Conservation (phyloP, 352 stramenopile genomes). For the Pythium phragmitis region DNA sequence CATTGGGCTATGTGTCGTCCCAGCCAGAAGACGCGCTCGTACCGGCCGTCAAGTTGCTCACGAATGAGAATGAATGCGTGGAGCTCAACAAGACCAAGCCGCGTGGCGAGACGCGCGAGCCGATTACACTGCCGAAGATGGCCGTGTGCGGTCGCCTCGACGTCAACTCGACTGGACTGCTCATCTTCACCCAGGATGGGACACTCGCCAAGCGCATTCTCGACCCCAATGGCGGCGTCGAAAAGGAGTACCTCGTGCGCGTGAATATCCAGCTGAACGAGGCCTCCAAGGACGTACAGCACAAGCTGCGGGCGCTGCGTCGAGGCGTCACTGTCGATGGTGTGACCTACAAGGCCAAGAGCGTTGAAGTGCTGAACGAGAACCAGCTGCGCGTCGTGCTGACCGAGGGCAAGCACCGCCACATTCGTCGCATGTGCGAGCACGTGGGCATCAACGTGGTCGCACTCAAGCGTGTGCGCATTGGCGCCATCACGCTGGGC, state of each 20-base stretch:
- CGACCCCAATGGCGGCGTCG: slow-evolving; percentile 63
- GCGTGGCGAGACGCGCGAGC: slow-evolving; percentile 35
- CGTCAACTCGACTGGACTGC: slow-evolving; percentile 79
- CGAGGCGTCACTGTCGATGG: slow-evolving; percentile 57
- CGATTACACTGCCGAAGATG: slow-evolving; percentile 75
- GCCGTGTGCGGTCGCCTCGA: slow-evolving; percentile 78
- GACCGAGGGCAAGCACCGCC: slow-evolving; percentile 94
- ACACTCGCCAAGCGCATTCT: slow-evolving; percentile 75
- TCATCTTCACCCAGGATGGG: slow-evolving; percentile 84
- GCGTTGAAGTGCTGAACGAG: slow-evolving; percentile 74
- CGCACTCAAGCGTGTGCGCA: slow-evolving; percentile 90
- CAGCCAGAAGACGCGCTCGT: slow-evolving; percentile 67
- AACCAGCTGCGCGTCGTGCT: slow-evolving; percentile 88
- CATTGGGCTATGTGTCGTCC: slow-evolving; percentile 77
- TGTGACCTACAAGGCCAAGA: slow-evolving; percentile 74
- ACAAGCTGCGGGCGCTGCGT: slow-evolving; percentile 44
- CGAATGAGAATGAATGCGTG: slow-evolving; percentile 70
- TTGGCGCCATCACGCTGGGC: slow-evolving; percentile 86
- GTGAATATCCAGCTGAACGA: slow-evolving; percentile 61
- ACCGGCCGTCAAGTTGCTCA: slow-evolving; percentile 73
- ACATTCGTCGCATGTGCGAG: slow-evolving; percentile 96
- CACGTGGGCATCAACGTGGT: slow-evolving; percentile 88
- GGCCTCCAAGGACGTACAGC: slow-evolving; percentile 30
- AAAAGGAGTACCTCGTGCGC: slow-evolving; percentile 87
- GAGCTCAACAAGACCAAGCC: slow-evolving; percentile 55